Base-by-base conservation (phyloP, 2,329 filamentous ascomycete genomes). In the Cylindrodendrum hubeiense region DNA sequence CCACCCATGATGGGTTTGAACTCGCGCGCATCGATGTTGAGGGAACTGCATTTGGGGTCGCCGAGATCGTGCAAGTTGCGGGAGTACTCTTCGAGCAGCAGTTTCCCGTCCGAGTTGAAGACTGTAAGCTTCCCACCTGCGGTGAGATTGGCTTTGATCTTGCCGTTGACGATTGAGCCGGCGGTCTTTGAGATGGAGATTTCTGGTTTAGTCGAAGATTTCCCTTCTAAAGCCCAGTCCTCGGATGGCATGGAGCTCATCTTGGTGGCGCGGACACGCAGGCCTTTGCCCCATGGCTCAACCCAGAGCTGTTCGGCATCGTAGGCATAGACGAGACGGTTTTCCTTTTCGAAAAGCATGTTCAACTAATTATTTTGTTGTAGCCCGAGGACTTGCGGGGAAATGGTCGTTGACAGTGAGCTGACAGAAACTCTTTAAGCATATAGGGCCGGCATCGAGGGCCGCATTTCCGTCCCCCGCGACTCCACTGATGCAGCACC, bases 41-140 rank as follows among this genome's bases (percentile, higher is more conserved):
- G 78, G 1, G 88, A 84, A 67, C 86, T 89, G 74, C 84, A 86
- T 73, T 89, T 89, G 0, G 87, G 86, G 67, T 90, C 88, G 19
- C 90, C 80, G 7, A 84, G 66, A 1, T 81, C 77, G 2, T 56
- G 50, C 3, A 76, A 67, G 41, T 74, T 69, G 3, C 78, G 77
- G 10, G 73, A 67, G 37, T 73, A 80, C 41, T 80, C 78, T 54
- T 80, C 78, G 1, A 80, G 69, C 1, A 80, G 53, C 1, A 78
- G 33, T 2, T 73, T 73, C 5, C 78, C 77, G 2, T 73, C 63
- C 2, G 62, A 51, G 51, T 76, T 78, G 49, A 66, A 67, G 8
- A 80, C 67, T 9, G 71, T 62, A 7, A 80, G 53, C 54, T 79
- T 57, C 12, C 63, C 78, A 2, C 73, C 66, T 1, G 67, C 57